Base-by-base conservation (phyloP, 805 yeast species). In the Torulaspora franciscae region DNA sequence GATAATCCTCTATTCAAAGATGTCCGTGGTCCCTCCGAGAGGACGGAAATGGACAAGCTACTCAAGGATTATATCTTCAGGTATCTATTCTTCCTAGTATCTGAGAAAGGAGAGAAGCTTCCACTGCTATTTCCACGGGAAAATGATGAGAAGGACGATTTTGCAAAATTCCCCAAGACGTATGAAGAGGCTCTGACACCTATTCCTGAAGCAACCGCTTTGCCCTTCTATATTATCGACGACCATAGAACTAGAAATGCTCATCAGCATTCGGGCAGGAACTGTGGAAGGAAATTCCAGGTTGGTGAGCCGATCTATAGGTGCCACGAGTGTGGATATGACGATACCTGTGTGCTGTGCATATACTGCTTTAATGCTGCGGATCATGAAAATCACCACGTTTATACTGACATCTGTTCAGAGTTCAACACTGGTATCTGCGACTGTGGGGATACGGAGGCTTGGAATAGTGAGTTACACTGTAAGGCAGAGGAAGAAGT, bases 311-410 rank as follows among this genome's bases (percentile, higher is more conserved):
- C 83, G 0, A 81, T 83, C 15, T 85, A 82, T 59, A 69, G 87
- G 44, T 85, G 95, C 58, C 70, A 70, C 27, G 86, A 84, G 46
- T 85, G 95, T 69, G 87, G 85, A 0, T 76, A 74, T 48, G 95
- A 85, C 63, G 80, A 79, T 7, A 82, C 90, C 0, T 85, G 95
- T 69, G 89, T 86, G 27, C 60, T 85, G 23, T 85, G 95, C 64
- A 76, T 74, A 9, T 67, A 79, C 52, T 85, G 95, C 61, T 85
- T 83, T 66, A 81, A 83, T 59, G 73, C 75, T 43, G 74, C 74
- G 4, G 87, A 83, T 55, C 95, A 85, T 60, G 58, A 64, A 10
- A 80, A 73, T 42, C 95, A 85, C 58, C 77, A 77, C 48, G 85
- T 85, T 7, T 66, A 72, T 24, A 72, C 74, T 43, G 77, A 72